A percentile compares a stretch with the other conserved stretches of the same genome.
Conservation (phyloP, 2,329 filamentous ascomycete genomes). For the Diaporthe citri region DNA sequence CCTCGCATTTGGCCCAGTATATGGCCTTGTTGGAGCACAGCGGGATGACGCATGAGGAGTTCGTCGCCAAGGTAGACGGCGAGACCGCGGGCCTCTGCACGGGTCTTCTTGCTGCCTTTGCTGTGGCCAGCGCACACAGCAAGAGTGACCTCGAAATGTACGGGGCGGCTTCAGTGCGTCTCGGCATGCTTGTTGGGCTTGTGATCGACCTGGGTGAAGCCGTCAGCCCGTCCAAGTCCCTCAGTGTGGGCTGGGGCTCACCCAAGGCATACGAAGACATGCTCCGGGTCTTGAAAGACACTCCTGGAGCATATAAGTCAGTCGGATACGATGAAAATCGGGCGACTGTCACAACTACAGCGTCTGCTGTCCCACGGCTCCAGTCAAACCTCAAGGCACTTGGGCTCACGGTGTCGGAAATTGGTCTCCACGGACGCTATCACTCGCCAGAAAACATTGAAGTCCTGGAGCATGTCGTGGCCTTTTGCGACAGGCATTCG, state of each 20-base stretch:
- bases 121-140: constrained; percentile 2
- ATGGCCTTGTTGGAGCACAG: neutral
- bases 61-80: neutral
- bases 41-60: neutral
- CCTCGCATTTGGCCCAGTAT: constrained; percentile 22
- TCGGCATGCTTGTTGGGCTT: constrained; percentile 54
- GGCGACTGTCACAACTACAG: constrained; percentile 10
- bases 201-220: constrained; percentile 53
- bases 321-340: constrained; percentile 24
- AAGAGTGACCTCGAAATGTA: constrained; percentile 49
- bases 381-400: constrained; percentile 1
- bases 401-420: constrained; percentile 12
- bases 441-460: constrained; percentile 31
- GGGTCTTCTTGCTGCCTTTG: constrained; percentile 12
- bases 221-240: neutral
- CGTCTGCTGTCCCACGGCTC: neutral
- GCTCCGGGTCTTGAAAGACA: neutral
- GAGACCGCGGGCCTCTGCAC: constrained; percentile 27
- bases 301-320: neutral
- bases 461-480: constrained; percentile 43
- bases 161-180: constrained; percentile 52
- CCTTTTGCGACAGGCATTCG: constrained; percentile 46
- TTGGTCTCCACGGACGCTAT: constrained; percentile 15
- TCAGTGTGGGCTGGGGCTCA: constrained; percentile 12
- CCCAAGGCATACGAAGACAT: constrained; percentile 1